Base-by-base conservation (phyloP, 768 basidiomycete genomes). In the Lactarius psammicola region DNA sequence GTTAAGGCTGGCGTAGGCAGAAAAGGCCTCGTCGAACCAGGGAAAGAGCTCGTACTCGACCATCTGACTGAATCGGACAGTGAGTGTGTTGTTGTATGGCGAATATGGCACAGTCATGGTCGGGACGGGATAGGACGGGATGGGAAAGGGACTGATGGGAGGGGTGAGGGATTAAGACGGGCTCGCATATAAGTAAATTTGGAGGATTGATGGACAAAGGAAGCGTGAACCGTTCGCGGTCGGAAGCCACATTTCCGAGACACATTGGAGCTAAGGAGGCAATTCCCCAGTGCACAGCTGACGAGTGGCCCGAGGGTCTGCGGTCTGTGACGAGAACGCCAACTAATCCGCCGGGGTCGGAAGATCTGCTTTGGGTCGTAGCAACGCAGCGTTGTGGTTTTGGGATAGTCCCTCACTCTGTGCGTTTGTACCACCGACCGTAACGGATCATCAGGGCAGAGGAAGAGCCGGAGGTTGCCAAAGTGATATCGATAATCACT, bases 41-140 rank as follows among this genome's bases (percentile, higher is more conserved):
- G 66, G 61, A 23, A 36, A 67, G 40, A 67, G 61, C 40, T 63
- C 59, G 53, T 59, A 63, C 42, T 55, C 51, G 57, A 36, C 61
- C 33, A 13, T 28, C 11, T 63, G 51, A n/a, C 51, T 59, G 61
- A 54, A 54, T 30, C 42, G 56, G 26, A 67, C 51, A 17, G 66
- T 59, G 62, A 67, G 61, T 7, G 42, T 38, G 28, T 33, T 33
- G 34, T 62, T 33, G 31, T 30, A 54, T 0, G 57, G 57, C 8
- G 56, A 66, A 46, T 33, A 44, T 13, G n/a, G 31, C 15, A 59
- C 49, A 11, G 66, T 59, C 66, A 67, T 67, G 18, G 53, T 28
- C 30, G 56, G 18, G 55, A 20, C 11, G 55, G 18, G 55, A n/a
- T 26, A n/a, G n/a, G n/a, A n/a, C n/a, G 17, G 13, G 20, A 0